Evolutionary conservation across 2,329 filamentous ascomycete genomes (phyloP).

Genomic region (Ophiosphaerella korrae): DNA sequence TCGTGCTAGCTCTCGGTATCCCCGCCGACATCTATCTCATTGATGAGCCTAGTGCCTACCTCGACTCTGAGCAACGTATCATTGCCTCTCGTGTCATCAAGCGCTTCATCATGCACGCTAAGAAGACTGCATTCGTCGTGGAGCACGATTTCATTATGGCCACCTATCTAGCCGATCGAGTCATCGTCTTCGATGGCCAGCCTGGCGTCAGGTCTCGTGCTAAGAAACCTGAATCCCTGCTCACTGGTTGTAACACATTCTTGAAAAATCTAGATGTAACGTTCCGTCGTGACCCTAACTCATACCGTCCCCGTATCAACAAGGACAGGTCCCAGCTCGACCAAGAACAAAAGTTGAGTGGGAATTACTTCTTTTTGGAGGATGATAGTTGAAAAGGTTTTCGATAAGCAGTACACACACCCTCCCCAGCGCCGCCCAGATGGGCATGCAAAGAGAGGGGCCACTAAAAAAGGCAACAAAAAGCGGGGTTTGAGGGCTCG

Average conservation of each 20-base stretch:
- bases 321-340: conserved; percentile 95
- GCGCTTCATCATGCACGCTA: conserved; percentile 99
- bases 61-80: conserved; percentile 99
- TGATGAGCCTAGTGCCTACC: conserved; percentile 83
- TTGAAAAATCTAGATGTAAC: conserved; percentile 96
- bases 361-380: conserved; percentile 99
- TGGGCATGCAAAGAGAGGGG: conserved; percentile 50
- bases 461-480: conserved; percentile 44
- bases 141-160: conserved; percentile 99
- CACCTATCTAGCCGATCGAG: conserved; percentile 82
- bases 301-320: conserved; percentile 97
- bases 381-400: conserved; percentile 75
- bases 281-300: conserved; percentile 96
- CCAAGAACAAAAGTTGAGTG: conserved; percentile 91
- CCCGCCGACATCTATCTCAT: conserved; percentile 98
- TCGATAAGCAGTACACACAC: conserved; percentile 53
- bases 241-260: conserved; percentile 96
- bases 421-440: conserved; percentile 39
- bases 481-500: conserved; percentile 39
- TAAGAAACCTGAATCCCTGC: conserved; percentile 86
- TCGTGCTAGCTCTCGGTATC: conserved; percentile 92
- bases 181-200: conserved; percentile 97
- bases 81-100: conserved; percentile 97
- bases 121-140: conserved; percentile 99
- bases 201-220: conserved; percentile 88